Evolutionary conservation across 2,329 filamentous ascomycete genomes (phyloP).

Genomic region (Huntiella savannae): DNA sequence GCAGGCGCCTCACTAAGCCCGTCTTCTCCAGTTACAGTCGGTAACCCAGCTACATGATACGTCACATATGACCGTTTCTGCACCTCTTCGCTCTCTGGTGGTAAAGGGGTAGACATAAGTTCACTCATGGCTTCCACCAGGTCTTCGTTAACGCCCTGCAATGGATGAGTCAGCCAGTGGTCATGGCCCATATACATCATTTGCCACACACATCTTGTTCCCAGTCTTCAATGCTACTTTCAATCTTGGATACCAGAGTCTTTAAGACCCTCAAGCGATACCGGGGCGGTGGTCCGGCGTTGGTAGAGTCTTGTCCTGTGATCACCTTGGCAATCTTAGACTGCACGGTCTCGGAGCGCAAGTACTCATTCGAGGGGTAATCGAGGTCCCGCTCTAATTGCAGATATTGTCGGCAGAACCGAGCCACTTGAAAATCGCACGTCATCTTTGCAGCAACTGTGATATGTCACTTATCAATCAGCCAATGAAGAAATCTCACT

Average conservation of each 20-base stretch:
- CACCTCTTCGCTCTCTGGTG: conserved; percentile 43
- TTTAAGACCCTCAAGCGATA: conserved; percentile 62
- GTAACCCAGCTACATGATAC: conserved; percentile 33
- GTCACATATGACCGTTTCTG: conserved; percentile 60
- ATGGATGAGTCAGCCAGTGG: conserved; percentile 1
- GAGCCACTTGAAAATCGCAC: conserved; percentile 15
- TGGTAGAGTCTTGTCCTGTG: neutral
- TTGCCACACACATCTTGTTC: conserved; percentile 60
- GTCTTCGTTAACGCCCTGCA: conserved; percentile 64
- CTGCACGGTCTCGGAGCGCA: conserved; percentile 46
- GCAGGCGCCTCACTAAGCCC: neutral
- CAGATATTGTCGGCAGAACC: conserved; percentile 58
- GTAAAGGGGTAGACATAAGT: conserved; percentile 43
- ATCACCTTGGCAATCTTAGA: conserved; percentile 11
- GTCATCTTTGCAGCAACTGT: neutral
- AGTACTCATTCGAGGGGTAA: conserved; percentile 38
- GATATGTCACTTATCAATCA: too few species aligned
- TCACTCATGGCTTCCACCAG: conserved; percentile 50
- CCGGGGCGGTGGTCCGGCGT: conserved; percentile 34
- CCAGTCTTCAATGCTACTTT: conserved; percentile 58
- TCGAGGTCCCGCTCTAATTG: conserved; percentile 49
- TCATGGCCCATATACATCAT: neutral
- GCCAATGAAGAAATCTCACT: too few species aligned
- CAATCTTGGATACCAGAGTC: conserved; percentile 47
- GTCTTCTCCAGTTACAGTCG: neutral